These are phyloP conservation scores for Beauveria asiatica DNA, from an alignment of 2,329 filamentous ascomycete species.

Conservation along the genomic window DNA sequence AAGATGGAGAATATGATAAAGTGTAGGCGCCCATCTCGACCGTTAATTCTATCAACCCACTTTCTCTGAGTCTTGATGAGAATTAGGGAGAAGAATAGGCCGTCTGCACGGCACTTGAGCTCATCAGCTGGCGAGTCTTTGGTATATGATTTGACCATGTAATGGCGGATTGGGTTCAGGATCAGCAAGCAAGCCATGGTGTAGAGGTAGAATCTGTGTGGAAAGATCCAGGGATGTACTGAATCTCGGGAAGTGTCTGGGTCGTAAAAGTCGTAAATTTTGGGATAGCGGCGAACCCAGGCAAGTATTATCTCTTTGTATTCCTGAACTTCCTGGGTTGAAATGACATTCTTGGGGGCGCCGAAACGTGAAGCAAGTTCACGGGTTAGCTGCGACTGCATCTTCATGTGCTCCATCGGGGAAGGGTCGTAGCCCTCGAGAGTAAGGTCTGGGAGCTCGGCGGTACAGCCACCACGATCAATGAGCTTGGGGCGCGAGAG, in stretches of 20 bases:
- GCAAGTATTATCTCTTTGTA: constrained; percentile 25
- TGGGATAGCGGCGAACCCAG: constrained; percentile 34
- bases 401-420: constrained; percentile 25
- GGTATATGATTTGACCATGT: constrained; percentile 30
- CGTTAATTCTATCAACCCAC: constrained; percentile 35
- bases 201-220: constrained; percentile 39
- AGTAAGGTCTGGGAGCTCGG: constrained; percentile 23
- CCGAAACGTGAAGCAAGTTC: constrained; percentile 18
- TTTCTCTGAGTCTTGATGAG: constrained; percentile 30
- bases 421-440: constrained; percentile 25
- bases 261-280: constrained; percentile 29
- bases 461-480: constrained; percentile 25
- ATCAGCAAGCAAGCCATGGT: constrained; percentile 36
- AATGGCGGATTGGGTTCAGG: constrained; percentile 37
- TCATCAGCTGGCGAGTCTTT: constrained; percentile 22
- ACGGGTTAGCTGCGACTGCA: constrained; percentile 20
- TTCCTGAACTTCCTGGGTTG: constrained; percentile 20
- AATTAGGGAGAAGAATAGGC: constrained; percentile 33
- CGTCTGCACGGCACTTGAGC: constrained; percentile 27
- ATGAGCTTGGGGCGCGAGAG: constrained; percentile 27
- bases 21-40: constrained; percentile 40
- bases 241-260: constrained; percentile 33
- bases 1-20: constrained; percentile 44
- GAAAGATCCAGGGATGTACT: constrained; percentile 30
- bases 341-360: constrained; percentile 19